Conservation (phyloP, 2,329 filamentous ascomycete genomes). For the Cladorrhinum sp. region DNA sequence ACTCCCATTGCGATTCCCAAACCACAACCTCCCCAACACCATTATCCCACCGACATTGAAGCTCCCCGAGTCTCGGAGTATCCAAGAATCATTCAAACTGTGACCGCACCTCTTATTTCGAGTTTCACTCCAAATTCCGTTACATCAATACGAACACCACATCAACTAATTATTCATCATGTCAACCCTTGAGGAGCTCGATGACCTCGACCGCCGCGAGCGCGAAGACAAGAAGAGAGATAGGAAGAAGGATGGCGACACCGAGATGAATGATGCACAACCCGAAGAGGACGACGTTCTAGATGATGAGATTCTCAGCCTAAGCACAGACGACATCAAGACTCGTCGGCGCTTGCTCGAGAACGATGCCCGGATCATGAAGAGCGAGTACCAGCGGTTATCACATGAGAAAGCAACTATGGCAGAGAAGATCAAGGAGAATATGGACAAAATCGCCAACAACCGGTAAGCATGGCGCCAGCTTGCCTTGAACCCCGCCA, state of each 20-base stretch:
- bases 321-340: conserved; percentile 91
- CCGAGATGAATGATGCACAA: conserved; percentile 86
- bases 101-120: not conserved
- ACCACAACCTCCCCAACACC: conserved; percentile 1
- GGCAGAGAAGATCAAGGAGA: conserved; percentile 99
- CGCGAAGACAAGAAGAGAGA: conserved; percentile 61
- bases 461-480: conserved; percentile 66
- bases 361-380: conserved; percentile 98
- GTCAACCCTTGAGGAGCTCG: conserved; percentile 90
- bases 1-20: conserved; percentile 12
- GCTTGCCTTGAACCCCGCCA: not conserved
- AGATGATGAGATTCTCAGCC: conserved; percentile 87
- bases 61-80: not conserved
- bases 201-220: conserved; percentile 78
- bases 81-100: not conserved
- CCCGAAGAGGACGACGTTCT: conserved; percentile 74
- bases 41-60: conserved; percentile 8
- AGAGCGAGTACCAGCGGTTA: conserved; percentile 90
- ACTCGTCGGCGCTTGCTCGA: conserved; percentile 89
- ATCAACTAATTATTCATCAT: conserved; percentile 46
- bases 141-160: not conserved
- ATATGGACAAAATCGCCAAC: conserved; percentile 97
- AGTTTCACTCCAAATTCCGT: not conserved
- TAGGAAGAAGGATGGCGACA: conserved; percentile 67
- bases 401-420: conserved; percentile 94